Evolutionary conservation across 2,329 filamentous ascomycete species (phyloP), one percentile per base, ranked within the genome.

Genomic region (Pyrenophora graminea): DNA sequence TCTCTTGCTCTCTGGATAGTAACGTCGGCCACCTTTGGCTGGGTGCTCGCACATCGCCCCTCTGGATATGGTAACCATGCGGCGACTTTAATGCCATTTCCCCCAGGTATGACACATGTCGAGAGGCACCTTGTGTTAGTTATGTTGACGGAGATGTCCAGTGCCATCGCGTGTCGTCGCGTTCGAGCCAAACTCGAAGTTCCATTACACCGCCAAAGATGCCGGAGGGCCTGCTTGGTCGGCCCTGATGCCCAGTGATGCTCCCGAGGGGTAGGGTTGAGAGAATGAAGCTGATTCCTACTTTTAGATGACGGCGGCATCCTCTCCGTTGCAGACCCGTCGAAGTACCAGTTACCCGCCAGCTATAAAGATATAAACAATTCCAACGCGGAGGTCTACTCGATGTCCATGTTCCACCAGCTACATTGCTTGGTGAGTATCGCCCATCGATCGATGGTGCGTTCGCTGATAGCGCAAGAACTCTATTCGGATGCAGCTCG

Each of bases 381-480:
- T 13, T 32, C 31, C 7, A 23, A 48, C 23, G 25, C 40, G 6
- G 50, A 53, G 31, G 45, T 53, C 19, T 53, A 49, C 37, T 50
- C 50, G 0, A 53, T 38, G 25, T 50, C 50, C 10, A 45, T 53
- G 45, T 49, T 44, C 31, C 41, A 53, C 25, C 46, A 53, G 27
- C 25, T 53, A 12, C 46, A 53, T 13, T 53, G 41, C 19, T 33
- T 53, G 31, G 51, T 50, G 13, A 38, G 40, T 45, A 6, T 31
- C 12, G 15, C 21, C n/a, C 21, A 36, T 30, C 17, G 13, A 31
- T 4, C 13, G 23, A 10, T 25, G 4, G 32, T 36, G 15, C 10
- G 15, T 1, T 36, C 3, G 31, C 45, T 49, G 39, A 50, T n/a
- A 6, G 12, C 8, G 4, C 4, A 32, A 53, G 51, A 39, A 53